Conservation (phyloP, 306 rosid species). For the Cercis canadensis region DNA sequence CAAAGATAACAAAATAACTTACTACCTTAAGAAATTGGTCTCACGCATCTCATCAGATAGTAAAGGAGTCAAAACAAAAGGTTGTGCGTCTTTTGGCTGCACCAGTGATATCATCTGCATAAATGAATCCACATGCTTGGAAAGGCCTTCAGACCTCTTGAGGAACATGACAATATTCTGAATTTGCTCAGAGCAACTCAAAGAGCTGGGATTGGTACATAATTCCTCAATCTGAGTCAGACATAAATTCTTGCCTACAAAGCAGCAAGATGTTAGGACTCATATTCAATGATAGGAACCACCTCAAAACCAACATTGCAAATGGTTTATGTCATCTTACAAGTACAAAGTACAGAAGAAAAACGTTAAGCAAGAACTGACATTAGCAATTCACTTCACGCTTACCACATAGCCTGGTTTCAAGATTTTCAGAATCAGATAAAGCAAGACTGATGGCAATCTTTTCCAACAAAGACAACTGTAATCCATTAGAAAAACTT, state of each 20-base stretch:
- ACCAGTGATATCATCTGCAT: conserved; percentile 90
- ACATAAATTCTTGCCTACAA: conserved; percentile 82
- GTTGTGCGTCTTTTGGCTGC: conserved; percentile 65
- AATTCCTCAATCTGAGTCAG: conserved; percentile 83
- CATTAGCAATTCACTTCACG: conserved; percentile 30
- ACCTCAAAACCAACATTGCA: conserved; percentile 9
- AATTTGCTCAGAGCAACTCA: conserved; percentile 70
- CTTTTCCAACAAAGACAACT: conserved; percentile 73
- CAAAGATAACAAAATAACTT: conserved; percentile 27
- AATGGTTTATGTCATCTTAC: conserved; percentile 15
- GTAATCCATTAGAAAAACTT: conserved; percentile 62
- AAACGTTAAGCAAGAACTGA: conserved; percentile 23
- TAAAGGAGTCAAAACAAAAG: conserved; percentile 73
- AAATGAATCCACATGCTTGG: conserved; percentile 91
- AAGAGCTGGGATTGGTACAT: conserved; percentile 63
- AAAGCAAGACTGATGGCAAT: conserved; percentile 84
- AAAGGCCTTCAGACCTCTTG: conserved; percentile 80
- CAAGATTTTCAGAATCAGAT: conserved; percentile 85
- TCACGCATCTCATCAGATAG: conserved; percentile 81
- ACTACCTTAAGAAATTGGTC: conserved; percentile 73
- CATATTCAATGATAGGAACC: conserved; percentile 5
- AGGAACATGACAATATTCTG: conserved; percentile 78
- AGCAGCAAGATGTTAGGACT: conserved; percentile 24
- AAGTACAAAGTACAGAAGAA: conserved; percentile 16
- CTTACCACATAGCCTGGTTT: conserved; percentile 75